Evolutionary conservation across 2,329 filamentous ascomycete species (phyloP).

Genomic region (Colletotrichum incanum): DNA sequence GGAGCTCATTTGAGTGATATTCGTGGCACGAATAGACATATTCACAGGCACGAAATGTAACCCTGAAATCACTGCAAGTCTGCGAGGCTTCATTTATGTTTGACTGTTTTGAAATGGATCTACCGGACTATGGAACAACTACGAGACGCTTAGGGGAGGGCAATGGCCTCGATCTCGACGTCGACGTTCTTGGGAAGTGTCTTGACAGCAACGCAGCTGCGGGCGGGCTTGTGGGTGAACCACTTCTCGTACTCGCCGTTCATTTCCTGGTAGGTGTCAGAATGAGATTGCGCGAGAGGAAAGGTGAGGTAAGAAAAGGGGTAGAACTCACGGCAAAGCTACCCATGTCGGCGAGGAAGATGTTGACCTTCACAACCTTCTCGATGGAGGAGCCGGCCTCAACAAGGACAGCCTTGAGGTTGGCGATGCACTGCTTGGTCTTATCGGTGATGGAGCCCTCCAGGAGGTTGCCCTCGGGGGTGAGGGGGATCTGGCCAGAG

Average conservation of each 20-base stretch:
- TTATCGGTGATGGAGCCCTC: conserved; percentile 75
- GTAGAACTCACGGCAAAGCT: conserved; percentile 76
- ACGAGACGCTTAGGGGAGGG: conserved; percentile 67
- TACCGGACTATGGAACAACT: not conserved
- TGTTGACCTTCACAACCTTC: conserved; percentile 90
- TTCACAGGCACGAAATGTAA: not conserved
- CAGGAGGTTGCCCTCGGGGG: conserved; percentile 69
- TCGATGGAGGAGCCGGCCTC: conserved; percentile 84
- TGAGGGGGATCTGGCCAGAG: conserved; percentile 81
- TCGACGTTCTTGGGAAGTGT: conserved; percentile 88
- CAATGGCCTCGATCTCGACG: conserved; percentile 93
- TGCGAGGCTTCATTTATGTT: not conserved
- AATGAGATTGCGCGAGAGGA: not conserved
- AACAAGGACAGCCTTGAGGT: conserved; percentile 86
- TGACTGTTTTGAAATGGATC: conserved; percentile 20
- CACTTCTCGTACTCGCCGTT: conserved; percentile 89
- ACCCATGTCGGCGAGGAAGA: conserved; percentile 93
- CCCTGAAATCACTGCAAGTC: not conserved
- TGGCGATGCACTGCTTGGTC: conserved; percentile 77
- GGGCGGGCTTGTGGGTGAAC: conserved; percentile 87
- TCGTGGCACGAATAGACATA: not conserved
- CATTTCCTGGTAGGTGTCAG: conserved; percentile 71
- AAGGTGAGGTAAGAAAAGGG: too few species aligned
- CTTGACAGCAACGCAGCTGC: conserved; percentile 92
- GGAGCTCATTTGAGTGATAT: not conserved